A percentile compares a stretch with the other conserved stretches of the same genome.
Conservation (phyloP, 2,329 filamentous ascomycete species). For the Arthrobotrys entomopaga region DNA sequence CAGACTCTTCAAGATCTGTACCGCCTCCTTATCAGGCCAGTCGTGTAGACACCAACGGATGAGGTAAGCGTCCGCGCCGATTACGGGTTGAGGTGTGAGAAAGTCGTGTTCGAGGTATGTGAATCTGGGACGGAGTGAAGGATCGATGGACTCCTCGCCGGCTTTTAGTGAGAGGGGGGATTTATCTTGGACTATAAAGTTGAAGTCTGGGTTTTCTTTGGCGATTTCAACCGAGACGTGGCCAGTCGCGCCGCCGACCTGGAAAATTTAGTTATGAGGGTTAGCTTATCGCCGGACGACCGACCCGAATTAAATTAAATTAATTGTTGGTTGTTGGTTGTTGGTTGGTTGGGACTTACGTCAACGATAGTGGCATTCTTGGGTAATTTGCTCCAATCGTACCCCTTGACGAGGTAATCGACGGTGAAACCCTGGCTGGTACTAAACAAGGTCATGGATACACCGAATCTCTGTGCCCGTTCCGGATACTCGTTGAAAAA, state of each 20-base stretch:
- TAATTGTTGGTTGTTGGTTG: background rate
- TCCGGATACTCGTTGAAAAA: constrained; percentile 59
- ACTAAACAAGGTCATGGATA: constrained; percentile 68
- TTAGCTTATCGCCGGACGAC: too few relatives aligned
- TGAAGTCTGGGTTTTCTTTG: constrained; percentile 65
- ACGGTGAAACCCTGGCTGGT: constrained; percentile 70
- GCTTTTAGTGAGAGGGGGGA: constrained; percentile 18
- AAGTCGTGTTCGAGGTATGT: constrained; percentile 57
- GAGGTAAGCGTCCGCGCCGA: constrained; percentile 58
- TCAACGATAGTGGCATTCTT: constrained; percentile 68
- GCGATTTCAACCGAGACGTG: constrained; percentile 69
- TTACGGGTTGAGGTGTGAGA: constrained; percentile 58
- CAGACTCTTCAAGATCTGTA: constrained; percentile 56
- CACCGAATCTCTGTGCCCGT: constrained; percentile 66
- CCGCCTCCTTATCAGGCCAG: constrained; percentile 57
- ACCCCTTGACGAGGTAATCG: constrained; percentile 67
- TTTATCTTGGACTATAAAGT: constrained; percentile 69
- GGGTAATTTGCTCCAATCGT: constrained; percentile 66
- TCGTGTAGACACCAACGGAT: constrained; percentile 58
- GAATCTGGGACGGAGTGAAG: constrained; percentile 21
- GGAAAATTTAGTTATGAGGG: background rate
- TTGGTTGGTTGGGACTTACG: constrained; percentile 58
- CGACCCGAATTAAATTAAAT: too few relatives aligned
- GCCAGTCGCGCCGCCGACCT: constrained; percentile 68
- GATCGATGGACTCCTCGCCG: constrained; percentile 24